Conservation (phyloP, 2,329 filamentous ascomycete genomes). For the Stenocarpella maydis region DNA sequence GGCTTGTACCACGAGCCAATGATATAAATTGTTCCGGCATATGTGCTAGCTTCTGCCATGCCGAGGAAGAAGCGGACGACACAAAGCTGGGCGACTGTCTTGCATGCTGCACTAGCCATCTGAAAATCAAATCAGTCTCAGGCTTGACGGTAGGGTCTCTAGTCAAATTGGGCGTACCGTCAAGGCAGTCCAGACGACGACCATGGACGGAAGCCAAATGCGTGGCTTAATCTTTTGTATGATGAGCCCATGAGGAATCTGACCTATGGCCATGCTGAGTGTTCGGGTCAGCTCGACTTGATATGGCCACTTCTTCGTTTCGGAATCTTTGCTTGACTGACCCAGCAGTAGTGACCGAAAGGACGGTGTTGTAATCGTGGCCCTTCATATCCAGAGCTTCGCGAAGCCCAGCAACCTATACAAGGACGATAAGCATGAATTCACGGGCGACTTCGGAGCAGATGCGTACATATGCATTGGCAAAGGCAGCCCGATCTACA, state of each 20-base stretch:
- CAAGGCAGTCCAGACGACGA: slow-evolving; percentile 56
- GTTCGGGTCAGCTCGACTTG: neutral
- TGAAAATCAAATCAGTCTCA: neutral
- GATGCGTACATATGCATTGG: slow-evolving; percentile 50
- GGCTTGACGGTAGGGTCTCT: neutral
- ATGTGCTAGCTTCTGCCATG: slow-evolving; percentile 56
- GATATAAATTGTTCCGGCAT: slow-evolving; percentile 57
- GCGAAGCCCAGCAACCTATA: slow-evolving; percentile 44
- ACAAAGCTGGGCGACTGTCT: slow-evolving; percentile 40
- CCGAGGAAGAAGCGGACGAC: slow-evolving; percentile 55
- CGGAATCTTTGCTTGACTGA: slow-evolving; percentile 36
- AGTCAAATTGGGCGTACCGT: slow-evolving; percentile 41
- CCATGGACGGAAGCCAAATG: slow-evolving; percentile 56
- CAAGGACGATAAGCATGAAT: neutral
- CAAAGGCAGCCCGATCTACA: slow-evolving; percentile 51
- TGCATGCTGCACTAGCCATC: slow-evolving; percentile 41
- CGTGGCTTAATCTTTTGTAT: slow-evolving; percentile 57
- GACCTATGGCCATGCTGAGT: slow-evolving; percentile 44
- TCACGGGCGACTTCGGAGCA: neutral
- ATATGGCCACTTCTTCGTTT: neutral
- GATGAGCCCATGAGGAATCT: slow-evolving; percentile 53
- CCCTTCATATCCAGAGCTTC: slow-evolving; percentile 49
- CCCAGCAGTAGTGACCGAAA: slow-evolving; percentile 45
- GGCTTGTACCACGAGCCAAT: slow-evolving; percentile 63
- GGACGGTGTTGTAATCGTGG: slow-evolving; percentile 53